Conservation (phyloP, 768 basidiomycete genomes). For the Tremella yokohamensis region DNA sequence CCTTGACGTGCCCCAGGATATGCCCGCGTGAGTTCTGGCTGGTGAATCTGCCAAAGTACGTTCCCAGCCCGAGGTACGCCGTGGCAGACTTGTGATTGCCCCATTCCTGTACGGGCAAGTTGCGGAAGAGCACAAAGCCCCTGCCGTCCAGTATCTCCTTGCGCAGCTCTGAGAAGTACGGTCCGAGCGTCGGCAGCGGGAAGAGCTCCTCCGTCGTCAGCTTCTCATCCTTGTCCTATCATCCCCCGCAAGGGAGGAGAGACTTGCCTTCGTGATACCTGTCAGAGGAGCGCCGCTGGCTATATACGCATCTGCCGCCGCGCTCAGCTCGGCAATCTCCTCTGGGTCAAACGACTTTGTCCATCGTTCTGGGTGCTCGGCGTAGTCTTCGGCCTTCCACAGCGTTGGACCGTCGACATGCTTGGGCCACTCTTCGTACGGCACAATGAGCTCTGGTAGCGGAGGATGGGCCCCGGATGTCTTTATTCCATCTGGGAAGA, state of each 20-base stretch:
- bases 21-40: slow-evolving; percentile 48
- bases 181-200: slow-evolving; percentile 33
- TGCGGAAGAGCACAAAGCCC: slow-evolving; percentile 50
- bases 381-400: slow-evolving; percentile 42
- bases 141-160: slow-evolving; percentile 42
- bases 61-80: slow-evolving; percentile 45
- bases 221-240: not conserved
- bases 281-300: slow-evolving; percentile 26
- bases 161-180: slow-evolving; percentile 26
- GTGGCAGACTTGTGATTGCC: slow-evolving; percentile 38
- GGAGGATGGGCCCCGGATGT: slow-evolving; percentile 44
- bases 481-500: slow-evolving; percentile 7
- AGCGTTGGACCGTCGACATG: slow-evolving; percentile 41
- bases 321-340: slow-evolving; percentile 37
- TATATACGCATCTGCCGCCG: slow-evolving; percentile 33
- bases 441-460: slow-evolving; percentile 26
- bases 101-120: slow-evolving; percentile 44
- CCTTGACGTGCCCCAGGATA: slow-evolving; percentile 50
- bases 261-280: slow-evolving; percentile 29
- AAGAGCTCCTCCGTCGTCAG: slow-evolving; percentile 33
- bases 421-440: slow-evolving; percentile 39
- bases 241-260: not conserved
- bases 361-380: slow-evolving; percentile 37
- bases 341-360: slow-evolving; percentile 30
- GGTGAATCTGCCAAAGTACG: slow-evolving; percentile 41